These are phyloP conservation scores for Fusarium sp. DNA, from an alignment of 2,329 filamentous ascomycete genomes.

Conservation along the genomic window DNA sequence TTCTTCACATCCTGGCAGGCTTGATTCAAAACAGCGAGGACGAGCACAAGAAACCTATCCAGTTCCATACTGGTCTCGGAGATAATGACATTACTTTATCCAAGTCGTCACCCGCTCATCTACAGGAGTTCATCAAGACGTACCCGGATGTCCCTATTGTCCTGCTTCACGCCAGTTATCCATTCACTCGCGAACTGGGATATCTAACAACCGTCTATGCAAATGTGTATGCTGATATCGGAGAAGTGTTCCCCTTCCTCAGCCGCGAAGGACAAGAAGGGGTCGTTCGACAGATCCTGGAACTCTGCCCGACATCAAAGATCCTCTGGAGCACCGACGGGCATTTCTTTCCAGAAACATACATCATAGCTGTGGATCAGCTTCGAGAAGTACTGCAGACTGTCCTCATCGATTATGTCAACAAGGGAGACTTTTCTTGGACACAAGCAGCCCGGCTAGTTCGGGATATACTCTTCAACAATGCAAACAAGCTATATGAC, in stretches of 20 bases:
- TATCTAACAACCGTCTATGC: conserved; percentile 82
- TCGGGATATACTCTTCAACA: conserved; percentile 78
- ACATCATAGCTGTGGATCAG: conserved; percentile 77
- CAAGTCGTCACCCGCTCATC: conserved; percentile 77
- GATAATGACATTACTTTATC: conserved; percentile 81
- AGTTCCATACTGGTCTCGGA: conserved; percentile 86
- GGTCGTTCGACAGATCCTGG: conserved; percentile 77
- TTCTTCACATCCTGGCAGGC: conserved; percentile 73
- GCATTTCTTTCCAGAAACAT: conserved; percentile 83
- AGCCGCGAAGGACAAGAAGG: conserved; percentile 80
- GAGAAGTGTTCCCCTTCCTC: conserved; percentile 83
- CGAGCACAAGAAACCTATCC: conserved; percentile 74
- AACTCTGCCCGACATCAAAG: conserved; percentile 80
- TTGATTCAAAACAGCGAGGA: conserved; percentile 62
- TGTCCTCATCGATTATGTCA: conserved; percentile 75
- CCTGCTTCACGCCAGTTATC: conserved; percentile 83
- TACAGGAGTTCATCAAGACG: conserved; percentile 77
- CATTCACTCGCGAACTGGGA: conserved; percentile 80
- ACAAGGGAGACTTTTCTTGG: conserved; percentile 70
- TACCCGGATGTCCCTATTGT: conserved; percentile 80
- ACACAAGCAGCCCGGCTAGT: conserved; percentile 72
- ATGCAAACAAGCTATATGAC: conserved; percentile 79
- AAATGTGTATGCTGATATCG: conserved; percentile 86
- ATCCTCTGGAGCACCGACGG: conserved; percentile 85
- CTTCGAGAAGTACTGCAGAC: conserved; percentile 76